Conservation (phyloP, 495 filamentous ascomycete species). For the Hypoxylon intermedium region DNA sequence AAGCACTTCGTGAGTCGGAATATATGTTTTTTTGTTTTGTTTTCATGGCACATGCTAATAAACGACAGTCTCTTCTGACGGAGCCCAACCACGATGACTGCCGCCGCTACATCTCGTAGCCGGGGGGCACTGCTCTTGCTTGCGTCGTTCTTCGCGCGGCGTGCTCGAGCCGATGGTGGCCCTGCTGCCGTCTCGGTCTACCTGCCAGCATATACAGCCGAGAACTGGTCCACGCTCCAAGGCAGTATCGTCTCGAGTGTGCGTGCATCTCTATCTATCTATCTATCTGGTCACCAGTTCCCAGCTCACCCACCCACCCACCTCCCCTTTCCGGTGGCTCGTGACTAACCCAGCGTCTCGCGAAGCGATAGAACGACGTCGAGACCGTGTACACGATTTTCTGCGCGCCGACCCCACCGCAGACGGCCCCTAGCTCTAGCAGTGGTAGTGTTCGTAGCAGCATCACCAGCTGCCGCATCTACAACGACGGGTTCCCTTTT, state of each 20-base stretch:
- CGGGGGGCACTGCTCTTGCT: background rate
- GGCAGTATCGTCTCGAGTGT: slow-evolving; percentile 50
- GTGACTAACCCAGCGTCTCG: no score
- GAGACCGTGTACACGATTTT: slow-evolving; percentile 51
- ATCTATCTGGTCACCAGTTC: background rate
- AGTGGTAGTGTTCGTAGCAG: slow-evolving; percentile 31
- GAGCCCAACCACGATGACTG: background rate
- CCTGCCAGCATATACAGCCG: slow-evolving; percentile 41
- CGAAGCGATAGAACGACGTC: slow-evolving; percentile 40
- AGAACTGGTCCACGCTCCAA: slow-evolving; percentile 43
- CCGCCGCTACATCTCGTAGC: background rate
- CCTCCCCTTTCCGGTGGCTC: background rate
- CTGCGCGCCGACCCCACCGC: slow-evolving; percentile 42
- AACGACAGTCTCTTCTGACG: no score
- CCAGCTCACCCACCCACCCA: background rate
- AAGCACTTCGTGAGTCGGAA: no score
- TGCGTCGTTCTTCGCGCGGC: slow-evolving; percentile 6
- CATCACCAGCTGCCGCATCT: slow-evolving; percentile 16
- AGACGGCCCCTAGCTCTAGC: slow-evolving; percentile 31
- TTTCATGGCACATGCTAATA: background rate
- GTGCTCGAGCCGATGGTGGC: slow-evolving; percentile 16
- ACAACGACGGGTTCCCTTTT: slow-evolving; percentile 37
- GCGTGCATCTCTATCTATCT: slow-evolving; percentile 8
- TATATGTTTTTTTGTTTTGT: background rate
- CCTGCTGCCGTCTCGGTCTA: slow-evolving; percentile 46